These are phyloP conservation scores for Tetrahymena thermophila DNA, from an alignment of 73 alveolate genomes.

Conservation along the genomic window DNA sequence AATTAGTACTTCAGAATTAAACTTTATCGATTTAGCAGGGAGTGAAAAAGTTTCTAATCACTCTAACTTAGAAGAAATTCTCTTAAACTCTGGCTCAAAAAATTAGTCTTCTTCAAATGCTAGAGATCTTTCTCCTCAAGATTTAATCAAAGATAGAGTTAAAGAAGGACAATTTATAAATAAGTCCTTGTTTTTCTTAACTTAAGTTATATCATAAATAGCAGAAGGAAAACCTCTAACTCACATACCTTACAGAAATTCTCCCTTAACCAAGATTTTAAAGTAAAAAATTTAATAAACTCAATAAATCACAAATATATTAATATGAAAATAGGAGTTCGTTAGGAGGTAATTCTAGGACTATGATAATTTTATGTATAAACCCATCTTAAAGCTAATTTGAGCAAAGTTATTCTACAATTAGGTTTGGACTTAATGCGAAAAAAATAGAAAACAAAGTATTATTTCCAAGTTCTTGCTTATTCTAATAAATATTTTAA, in stretches of 20 bases:
- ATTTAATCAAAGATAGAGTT: conserved; percentile 35
- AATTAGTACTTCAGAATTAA: conserved; percentile 57
- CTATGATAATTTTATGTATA: conserved; percentile 60
- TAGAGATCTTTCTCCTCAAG: conserved; percentile 11
- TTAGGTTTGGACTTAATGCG: conserved; percentile 87
- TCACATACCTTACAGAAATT: conserved; percentile 44
- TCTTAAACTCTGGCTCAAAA: neutral
- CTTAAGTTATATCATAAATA: conserved; percentile 53
- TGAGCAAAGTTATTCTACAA: conserved; percentile 29
- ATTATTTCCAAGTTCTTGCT: neutral
- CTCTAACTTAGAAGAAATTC: conserved; percentile 59
- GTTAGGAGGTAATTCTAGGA: conserved; percentile 46
- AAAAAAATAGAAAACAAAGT: conserved; percentile 90
- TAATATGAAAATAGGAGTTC: neutral
- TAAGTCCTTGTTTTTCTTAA: conserved; percentile 65
- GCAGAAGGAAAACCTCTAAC: conserved; percentile 31
- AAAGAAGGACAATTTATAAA: conserved; percentile 52
- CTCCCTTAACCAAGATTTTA: conserved; percentile 37
- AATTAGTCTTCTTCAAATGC: neutral
- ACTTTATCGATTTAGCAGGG: conserved; percentile 44
- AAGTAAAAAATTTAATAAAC: neutral
- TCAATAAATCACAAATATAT: neutral
- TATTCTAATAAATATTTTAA: neutral
- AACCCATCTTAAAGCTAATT: conserved; percentile 64
- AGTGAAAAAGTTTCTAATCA: conserved; percentile 55